A percentile compares a stretch with the other conserved stretches of the same genome.
These are phyloP conservation scores for Scedosporium apiospermum DNA, from an alignment of 2,329 filamentous ascomycete species.

Conservation along the genomic window DNA sequence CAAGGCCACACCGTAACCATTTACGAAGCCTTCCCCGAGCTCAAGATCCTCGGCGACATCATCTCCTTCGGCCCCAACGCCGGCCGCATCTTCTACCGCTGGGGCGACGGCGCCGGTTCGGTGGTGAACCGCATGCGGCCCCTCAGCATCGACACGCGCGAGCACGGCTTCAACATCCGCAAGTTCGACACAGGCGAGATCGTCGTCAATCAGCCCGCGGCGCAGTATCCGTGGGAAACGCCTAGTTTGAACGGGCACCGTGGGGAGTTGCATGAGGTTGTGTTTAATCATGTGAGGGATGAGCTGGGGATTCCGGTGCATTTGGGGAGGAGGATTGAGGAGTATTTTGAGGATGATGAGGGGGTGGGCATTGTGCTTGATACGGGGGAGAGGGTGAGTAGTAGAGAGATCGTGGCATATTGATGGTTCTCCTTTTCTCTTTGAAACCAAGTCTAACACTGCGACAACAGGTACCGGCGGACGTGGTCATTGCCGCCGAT, in stretches of 20 bases:
- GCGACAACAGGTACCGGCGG: constrained; percentile 25
- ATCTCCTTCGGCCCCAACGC: constrained; percentile 53
- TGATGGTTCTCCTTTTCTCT: no score
- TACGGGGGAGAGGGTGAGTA: constrained; percentile 30
- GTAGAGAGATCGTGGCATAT: neutral
- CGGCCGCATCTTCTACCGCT: constrained; percentile 51
- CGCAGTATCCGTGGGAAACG: constrained; percentile 31
- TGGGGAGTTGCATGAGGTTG: constrained; percentile 49
- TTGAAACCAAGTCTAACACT: no score
- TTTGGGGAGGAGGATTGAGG: constrained; percentile 37
- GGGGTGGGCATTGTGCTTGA: constrained; percentile 41
- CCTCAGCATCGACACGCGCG: neutral
- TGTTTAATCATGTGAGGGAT: constrained; percentile 47
- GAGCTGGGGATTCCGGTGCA: constrained; percentile 46
- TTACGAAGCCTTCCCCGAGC: constrained; percentile 47
- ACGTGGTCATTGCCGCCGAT: constrained; percentile 45
- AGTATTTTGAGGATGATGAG: constrained; percentile 45
- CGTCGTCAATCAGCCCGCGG: constrained; percentile 43
- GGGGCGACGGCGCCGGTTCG: constrained; percentile 36
- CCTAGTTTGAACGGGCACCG: constrained; percentile 52
- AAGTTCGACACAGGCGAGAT: constrained; percentile 52
- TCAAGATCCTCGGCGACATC: constrained; percentile 52
- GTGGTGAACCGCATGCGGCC: neutral
- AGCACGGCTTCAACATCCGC: constrained; percentile 51
- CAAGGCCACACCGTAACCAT: constrained; percentile 50